phyloP scores from a whole-genome alignment of 208 protist species.

The Vickermania ingenoplastis region DNA sequence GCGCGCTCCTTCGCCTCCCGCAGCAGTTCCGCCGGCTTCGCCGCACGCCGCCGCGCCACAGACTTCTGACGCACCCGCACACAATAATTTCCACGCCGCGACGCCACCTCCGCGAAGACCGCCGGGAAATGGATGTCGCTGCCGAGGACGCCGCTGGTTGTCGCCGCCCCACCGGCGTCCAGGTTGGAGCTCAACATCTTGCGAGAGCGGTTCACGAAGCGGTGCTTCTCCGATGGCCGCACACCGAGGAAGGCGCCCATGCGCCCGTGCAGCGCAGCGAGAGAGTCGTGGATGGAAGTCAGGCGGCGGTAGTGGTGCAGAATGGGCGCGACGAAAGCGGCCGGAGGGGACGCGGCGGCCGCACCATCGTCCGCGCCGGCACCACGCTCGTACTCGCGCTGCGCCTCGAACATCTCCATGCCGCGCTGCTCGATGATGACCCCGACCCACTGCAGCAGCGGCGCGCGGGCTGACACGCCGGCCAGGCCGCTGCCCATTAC shows the following conservation, averaged over 20 bases:
- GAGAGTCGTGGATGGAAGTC: slow-evolving; percentile 46
- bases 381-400: slow-evolving; percentile 14
- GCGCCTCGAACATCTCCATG: slow-evolving; percentile 62
- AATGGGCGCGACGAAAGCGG: slow-evolving; percentile 65
- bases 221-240: slow-evolving; percentile 49
- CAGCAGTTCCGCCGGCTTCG: slow-evolving; percentile 24
- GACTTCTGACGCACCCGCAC: slow-evolving; percentile 43
- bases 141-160: slow-evolving; percentile 7
- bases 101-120: slow-evolving; percentile 69
- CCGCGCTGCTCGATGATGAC: slow-evolving; percentile 68
- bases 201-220: slow-evolving; percentile 42
- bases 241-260: slow-evolving; percentile 75
- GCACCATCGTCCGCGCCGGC: background rate
- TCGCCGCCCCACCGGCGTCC: background rate
- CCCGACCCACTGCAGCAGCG: slow-evolving; percentile 66
- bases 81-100: slow-evolving; percentile 25
- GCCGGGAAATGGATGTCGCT: slow-evolving; percentile 66
- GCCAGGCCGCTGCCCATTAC: slow-evolving; percentile 27
- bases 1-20: slow-evolving; percentile 16
- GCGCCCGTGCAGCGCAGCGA: slow-evolving; percentile 63
- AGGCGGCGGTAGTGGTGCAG: slow-evolving; percentile 70
- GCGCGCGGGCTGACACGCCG: slow-evolving; percentile 40
- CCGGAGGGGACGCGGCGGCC: slow-evolving; percentile 27
- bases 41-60: slow-evolving; percentile 10
- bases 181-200: slow-evolving; percentile 31